A percentile compares a stretch with the other conserved stretches of the same genome.
These are phyloP conservation scores for Cercospora zeina DNA, from an alignment of 2,329 filamentous ascomycete genomes.

Conservation along the genomic window DNA sequence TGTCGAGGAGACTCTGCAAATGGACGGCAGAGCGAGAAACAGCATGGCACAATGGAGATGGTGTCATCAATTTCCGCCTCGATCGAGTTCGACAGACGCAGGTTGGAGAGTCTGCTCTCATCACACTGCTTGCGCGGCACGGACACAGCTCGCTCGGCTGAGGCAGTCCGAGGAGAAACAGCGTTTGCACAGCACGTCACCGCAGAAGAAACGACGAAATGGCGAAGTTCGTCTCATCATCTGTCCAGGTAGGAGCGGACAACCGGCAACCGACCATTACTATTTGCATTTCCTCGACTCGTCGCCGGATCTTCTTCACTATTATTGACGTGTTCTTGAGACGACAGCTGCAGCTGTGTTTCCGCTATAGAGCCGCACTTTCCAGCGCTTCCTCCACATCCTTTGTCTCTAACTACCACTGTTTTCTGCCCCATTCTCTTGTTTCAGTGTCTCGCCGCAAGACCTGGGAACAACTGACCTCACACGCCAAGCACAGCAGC, in stretches of 20 bases:
- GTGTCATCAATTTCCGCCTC: neutral
- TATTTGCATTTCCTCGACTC: slow-evolving; percentile 1
- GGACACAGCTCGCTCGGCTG: slow-evolving; percentile 13
- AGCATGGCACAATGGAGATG: neutral
- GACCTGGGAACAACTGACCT: neutral
- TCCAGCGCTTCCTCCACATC: neutral
- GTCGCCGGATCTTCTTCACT: neutral
- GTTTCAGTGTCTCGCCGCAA: neutral
- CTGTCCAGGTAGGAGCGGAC: neutral
- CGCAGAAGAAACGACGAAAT: slow-evolving; percentile 1
- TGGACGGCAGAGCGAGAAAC: neutral
- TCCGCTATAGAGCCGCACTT: slow-evolving; percentile 11
- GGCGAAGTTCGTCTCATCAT: neutral
- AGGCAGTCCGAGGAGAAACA: slow-evolving; percentile 10
- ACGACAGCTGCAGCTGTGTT: neutral
- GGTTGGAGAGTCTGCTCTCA: neutral
- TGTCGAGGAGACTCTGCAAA: neutral
- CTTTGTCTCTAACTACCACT: slow-evolving; percentile 2
- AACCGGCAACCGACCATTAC: no score
- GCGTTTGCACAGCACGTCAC: slow-evolving; percentile 13
- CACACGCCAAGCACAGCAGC: slow-evolving; percentile 7
- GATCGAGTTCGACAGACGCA: neutral
- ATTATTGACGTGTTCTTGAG: neutral
- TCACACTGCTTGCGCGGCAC: neutral
- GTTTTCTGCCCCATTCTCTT: neutral